Conservation (phyloP, 2,329 filamentous ascomycete genomes). For the Neospermospora avenae region DNA sequence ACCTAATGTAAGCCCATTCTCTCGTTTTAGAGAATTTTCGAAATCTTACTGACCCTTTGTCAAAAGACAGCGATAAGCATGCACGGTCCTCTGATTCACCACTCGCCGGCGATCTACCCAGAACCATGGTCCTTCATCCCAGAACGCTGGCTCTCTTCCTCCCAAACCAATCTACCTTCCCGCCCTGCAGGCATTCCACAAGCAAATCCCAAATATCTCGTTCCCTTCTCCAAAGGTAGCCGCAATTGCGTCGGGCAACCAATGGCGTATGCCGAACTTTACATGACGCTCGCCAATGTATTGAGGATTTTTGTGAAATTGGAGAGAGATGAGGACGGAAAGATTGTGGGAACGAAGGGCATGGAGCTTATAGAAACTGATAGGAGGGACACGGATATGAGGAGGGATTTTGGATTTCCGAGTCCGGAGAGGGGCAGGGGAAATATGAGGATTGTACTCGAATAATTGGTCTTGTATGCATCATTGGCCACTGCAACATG, state of each 20-base stretch:
- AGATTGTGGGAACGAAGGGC: constrained; percentile 4
- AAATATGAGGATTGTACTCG: constrained; percentile 9
- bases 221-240: constrained; percentile 16
- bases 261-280: constrained; percentile 14
- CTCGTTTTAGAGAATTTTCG: too few species aligned
- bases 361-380: constrained; percentile 19
- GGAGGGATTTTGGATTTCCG: constrained; percentile 14
- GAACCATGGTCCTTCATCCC: constrained; percentile 18
- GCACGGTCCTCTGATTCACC: constrained; percentile 14
- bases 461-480: not conserved
- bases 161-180: not conserved
- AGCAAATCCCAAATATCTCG: constrained; percentile 12
- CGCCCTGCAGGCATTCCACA: constrained; percentile 1
- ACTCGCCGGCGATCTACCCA: constrained; percentile 13
- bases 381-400: constrained; percentile 17
- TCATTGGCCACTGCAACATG: too few species aligned
- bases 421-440: constrained; percentile 15
- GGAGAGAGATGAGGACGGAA: constrained; percentile 12
- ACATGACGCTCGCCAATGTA: constrained; percentile 10
- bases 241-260: constrained; percentile 15
- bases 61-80: constrained; percentile 12
- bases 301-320: constrained; percentile 11
- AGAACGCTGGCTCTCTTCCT: constrained; percentile 17
- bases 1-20: constrained; percentile 5
- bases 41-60: not conserved